Evolutionary conservation across 2,329 filamentous ascomycete species (phyloP).

Genomic region (Pyricularia sp.): DNA sequence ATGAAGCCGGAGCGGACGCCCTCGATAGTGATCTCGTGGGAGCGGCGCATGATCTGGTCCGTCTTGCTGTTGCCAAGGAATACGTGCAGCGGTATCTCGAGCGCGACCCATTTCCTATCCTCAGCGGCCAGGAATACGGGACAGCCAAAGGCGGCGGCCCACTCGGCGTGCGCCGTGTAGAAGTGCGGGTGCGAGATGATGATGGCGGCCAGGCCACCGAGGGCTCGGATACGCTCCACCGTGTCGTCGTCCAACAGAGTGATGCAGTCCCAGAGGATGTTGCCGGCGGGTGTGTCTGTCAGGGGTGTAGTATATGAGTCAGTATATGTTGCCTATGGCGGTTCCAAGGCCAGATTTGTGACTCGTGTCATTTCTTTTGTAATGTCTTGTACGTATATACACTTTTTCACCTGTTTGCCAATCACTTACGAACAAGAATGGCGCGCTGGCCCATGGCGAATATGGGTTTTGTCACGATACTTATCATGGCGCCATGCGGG

Average conservation of each 20-base stretch:
- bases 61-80: constrained; percentile 34
- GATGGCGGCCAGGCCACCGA: constrained; percentile 63
- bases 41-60: constrained; percentile 22
- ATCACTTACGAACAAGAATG: constrained; percentile 44
- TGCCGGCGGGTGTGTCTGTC: constrained; percentile 54
- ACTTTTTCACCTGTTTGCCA: not conserved
- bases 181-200: constrained; percentile 77
- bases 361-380: not conserved
- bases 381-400: not conserved
- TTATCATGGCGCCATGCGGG: constrained; percentile 31
- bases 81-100: constrained; percentile 30
- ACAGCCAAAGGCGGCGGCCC: constrained; percentile 60
- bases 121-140: constrained; percentile 59
- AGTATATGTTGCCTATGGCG: constrained; percentile 35
- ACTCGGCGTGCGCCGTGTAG: constrained; percentile 63
- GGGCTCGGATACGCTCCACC: constrained; percentile 39
- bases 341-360: not conserved
- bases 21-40: not conserved
- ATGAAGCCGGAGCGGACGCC: constrained; percentile 29
- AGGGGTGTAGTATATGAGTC: constrained; percentile 63
- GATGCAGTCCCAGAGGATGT: constrained; percentile 74
- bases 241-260: constrained; percentile 60
- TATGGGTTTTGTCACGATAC: constrained; percentile 42
- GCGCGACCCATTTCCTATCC: constrained; percentile 55
- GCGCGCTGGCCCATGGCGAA: constrained; percentile 69